Conservation (phyloP, 257 asterid genomes). For the Nicotiana tomentosiformis region DNA sequence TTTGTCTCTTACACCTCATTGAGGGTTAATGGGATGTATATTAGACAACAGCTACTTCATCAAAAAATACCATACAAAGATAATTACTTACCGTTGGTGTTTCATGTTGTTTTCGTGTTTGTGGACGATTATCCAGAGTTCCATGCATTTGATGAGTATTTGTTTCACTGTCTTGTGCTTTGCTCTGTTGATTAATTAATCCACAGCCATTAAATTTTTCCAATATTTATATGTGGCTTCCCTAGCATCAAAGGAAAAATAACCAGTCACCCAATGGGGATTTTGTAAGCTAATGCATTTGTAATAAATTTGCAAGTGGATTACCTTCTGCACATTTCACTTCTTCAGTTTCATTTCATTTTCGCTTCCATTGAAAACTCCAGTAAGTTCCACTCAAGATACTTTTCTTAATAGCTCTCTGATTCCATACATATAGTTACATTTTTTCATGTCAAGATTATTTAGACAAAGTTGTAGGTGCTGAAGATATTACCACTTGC, state of each 20-base stretch:
- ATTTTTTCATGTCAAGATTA: background rate
- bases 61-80: background rate
- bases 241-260: background rate
- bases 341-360: background rate
- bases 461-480: background rate
- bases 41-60: background rate
- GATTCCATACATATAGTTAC: background rate
- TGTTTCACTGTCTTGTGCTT: background rate
- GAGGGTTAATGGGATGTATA: background rate
- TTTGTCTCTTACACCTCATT: background rate
- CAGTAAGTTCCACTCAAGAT: background rate
- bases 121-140: background rate
- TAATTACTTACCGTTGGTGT: background rate
- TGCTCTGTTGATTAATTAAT: background rate
- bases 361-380: background rate
- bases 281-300: background rate
- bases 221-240: background rate
- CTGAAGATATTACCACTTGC: background rate
- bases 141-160: background rate
- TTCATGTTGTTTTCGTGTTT: background rate
- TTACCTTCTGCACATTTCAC: too few species aligned
- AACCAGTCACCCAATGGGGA: background rate
- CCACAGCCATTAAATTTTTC: background rate
- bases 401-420: background rate
- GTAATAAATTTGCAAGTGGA: background rate